phyloP scores from a whole-genome alignment of 2,329 filamentous ascomycete genomes.

The Pleomassaria siparia region DNA sequence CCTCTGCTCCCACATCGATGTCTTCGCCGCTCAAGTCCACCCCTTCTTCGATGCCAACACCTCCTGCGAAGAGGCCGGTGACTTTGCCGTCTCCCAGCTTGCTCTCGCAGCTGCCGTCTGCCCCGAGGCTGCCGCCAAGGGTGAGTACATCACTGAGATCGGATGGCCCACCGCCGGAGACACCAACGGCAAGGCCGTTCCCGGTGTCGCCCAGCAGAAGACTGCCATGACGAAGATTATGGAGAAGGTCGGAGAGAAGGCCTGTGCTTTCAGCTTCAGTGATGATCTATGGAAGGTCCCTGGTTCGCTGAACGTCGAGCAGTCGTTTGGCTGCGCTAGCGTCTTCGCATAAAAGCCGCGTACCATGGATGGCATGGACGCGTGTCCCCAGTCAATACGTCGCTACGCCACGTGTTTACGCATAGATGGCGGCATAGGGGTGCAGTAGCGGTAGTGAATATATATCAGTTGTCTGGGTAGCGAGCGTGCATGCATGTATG shows the following conservation, averaged over 20 bases:
- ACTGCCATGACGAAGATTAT: conserved; percentile 73
- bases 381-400: conserved; percentile 6
- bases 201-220: conserved; percentile 67
- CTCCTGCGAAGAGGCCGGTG: conserved; percentile 66
- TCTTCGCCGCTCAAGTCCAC: conserved; percentile 85
- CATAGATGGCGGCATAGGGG: too few relatives aligned
- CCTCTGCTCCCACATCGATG: conserved; percentile 74
- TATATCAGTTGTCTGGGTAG: too few relatives aligned
- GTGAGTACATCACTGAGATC: conserved; percentile 81
- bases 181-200: conserved; percentile 71
- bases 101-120: conserved; percentile 70
- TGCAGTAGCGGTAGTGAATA: too few relatives aligned
- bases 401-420: conserved; percentile 25
- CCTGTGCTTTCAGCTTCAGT: conserved; percentile 78
- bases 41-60: conserved; percentile 85
- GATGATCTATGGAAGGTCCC: conserved; percentile 81
- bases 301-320: conserved; percentile 73
- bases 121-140: conserved; percentile 57
- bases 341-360: neutral
- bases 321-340: conserved; percentile 69
- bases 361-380: neutral
- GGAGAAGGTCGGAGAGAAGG: conserved; percentile 63
- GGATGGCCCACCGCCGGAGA: conserved; percentile 78
- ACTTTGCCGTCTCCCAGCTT: conserved; percentile 75
- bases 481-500: too few relatives aligned